These are phyloP conservation scores for Cyclotella sp. DNA, from an alignment of 108 stramenopile genomes.

Conservation along the genomic window DNA sequence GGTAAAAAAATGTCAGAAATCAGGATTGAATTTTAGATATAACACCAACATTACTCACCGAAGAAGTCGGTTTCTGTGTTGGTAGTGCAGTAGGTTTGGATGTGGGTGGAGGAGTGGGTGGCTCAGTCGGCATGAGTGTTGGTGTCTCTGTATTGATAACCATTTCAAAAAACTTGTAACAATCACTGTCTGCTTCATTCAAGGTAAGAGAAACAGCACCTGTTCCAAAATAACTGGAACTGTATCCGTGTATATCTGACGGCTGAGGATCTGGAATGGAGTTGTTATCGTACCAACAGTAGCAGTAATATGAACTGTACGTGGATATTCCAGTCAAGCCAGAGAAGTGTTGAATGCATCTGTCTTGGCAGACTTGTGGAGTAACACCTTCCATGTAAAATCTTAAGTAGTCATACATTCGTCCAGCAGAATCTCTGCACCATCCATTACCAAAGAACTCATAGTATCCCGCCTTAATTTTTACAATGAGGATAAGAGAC, in stretches of 20 bases:
- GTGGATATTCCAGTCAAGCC: slow-evolving; percentile 12
- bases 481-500: background rate
- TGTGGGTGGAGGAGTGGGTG: slow-evolving; percentile 16
- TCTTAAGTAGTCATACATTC: slow-evolving; percentile 9
- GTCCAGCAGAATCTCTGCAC: background rate
- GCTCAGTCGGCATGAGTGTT: slow-evolving; percentile 23
- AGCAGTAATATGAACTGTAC: slow-evolving; percentile 5
- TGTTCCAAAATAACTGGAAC: background rate
- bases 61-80: background rate
- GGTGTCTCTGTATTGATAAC: slow-evolving; percentile 11
- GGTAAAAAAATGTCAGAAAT: background rate
- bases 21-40: background rate
- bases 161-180: slow-evolving; percentile 4
- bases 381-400: slow-evolving; percentile 1
- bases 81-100: slow-evolving; percentile 4
- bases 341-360: background rate
- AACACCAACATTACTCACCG: background rate
- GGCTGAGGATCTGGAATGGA: background rate
- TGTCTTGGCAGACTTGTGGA: slow-evolving; percentile 7
- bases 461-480: background rate
- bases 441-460: background rate
- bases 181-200: slow-evolving; percentile 4
- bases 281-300: slow-evolving; percentile 6
- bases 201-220: slow-evolving; percentile 7
- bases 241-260: background rate